Conservation (phyloP, 2,329 filamentous ascomycete genomes). For the Pseudocercospora ulei region DNA sequence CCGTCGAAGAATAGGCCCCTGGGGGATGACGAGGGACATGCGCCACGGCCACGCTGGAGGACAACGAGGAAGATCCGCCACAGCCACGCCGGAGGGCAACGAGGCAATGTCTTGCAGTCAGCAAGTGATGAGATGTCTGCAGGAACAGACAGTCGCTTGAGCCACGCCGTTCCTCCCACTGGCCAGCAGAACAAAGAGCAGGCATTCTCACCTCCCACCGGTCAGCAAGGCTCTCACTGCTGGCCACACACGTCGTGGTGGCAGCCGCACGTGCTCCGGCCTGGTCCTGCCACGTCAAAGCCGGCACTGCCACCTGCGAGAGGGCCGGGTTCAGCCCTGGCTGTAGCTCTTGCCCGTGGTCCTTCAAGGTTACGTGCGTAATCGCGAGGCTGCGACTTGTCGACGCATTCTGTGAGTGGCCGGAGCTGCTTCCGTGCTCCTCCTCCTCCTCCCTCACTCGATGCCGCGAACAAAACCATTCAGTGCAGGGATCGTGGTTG, state of each 20-base stretch:
- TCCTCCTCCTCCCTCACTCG: conserved; percentile 17
- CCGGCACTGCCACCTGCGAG: conserved; percentile 6
- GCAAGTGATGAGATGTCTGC: neutral
- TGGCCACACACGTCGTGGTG: neutral
- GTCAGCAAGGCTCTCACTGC: neutral
- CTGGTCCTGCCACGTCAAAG: no score
- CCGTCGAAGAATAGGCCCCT: conserved; percentile 2
- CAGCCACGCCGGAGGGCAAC: neutral
- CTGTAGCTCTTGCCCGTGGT: neutral
- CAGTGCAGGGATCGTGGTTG: conserved; percentile 29
- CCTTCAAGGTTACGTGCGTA: conserved; percentile 3
- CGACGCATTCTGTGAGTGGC: conserved; percentile 5
- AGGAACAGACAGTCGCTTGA: conserved; percentile 2
- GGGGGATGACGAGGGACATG: conserved; percentile 1
- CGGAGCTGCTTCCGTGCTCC: conserved; percentile 13
- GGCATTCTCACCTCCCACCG: neutral
- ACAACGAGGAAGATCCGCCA: conserved; percentile 6
- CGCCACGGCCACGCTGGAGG: conserved; percentile 1
- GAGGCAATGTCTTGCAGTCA: conserved; percentile 2
- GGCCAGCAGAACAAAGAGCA: neutral
- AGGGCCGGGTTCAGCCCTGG: conserved; percentile 2
- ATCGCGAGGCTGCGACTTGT: conserved; percentile 3
- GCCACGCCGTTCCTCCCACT: no score
- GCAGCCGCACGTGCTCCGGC: neutral
- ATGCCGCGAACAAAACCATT: conserved; percentile 28